Evolutionary conservation across 495 filamentous ascomycete genomes (phyloP).

Genomic region (Poronia punctata): DNA sequence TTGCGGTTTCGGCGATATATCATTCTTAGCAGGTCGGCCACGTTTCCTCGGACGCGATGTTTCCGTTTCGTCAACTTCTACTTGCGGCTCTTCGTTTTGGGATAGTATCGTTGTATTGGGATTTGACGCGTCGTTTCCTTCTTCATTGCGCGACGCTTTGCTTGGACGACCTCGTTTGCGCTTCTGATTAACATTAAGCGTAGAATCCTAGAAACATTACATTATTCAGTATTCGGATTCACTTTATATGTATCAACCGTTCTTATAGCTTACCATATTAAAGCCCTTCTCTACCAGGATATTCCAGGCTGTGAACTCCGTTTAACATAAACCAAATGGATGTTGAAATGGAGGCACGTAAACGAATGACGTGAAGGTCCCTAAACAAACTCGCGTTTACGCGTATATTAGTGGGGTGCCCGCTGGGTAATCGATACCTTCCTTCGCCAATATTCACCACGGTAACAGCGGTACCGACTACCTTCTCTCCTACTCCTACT

Average conservation of each 20-base stretch:
- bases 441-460: too few relatives aligned
- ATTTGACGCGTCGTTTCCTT: conserved; percentile 31
- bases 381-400: too few relatives aligned
- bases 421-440: too few relatives aligned
- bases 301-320: too few relatives aligned
- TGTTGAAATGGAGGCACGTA: too few relatives aligned
- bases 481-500: too few relatives aligned
- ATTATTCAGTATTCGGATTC: not conserved
- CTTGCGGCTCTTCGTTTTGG: not conserved
- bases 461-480: too few relatives aligned
- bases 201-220: conserved; percentile 10
- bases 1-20: conserved; percentile 6
- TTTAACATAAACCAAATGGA: too few relatives aligned
- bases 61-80: not conserved
- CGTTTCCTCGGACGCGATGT: conserved; percentile 14
- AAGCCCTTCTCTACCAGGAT: too few relatives aligned
- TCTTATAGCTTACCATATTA: too few relatives aligned
- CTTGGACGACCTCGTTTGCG: conserved; percentile 34
- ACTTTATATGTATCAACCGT: not conserved
- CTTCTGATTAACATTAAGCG: conserved; percentile 29
- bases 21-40: conserved; percentile 9
- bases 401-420: too few relatives aligned
- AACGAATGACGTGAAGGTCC: too few relatives aligned
- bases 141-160: conserved; percentile 30
- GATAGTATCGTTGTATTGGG: conserved; percentile 4